Evolutionary conservation across 1,139 yeast genomes (phyloP).

Genomic region (Debaryomycetaceae sp.): DNA sequence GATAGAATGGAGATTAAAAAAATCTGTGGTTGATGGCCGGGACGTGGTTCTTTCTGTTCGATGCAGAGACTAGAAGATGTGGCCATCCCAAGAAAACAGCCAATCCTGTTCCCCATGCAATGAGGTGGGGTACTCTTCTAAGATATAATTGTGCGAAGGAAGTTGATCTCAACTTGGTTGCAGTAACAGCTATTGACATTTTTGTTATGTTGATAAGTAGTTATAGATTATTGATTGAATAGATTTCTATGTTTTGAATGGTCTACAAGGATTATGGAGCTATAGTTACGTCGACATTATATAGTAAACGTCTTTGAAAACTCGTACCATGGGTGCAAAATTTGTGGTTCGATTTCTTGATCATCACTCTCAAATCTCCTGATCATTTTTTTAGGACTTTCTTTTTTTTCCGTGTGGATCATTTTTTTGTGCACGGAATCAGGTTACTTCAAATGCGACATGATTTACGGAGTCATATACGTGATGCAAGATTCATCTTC

Average conservation of each 20-base stretch:
- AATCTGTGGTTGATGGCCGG: conserved; percentile 21
- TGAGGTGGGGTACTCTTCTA: conserved; percentile 31
- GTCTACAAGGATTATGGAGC: too few species aligned
- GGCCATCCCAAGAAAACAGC: conserved; percentile 38
- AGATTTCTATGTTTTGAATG: background rate
- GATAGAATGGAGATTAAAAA: conserved; percentile 1
- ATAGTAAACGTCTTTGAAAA: background rate
- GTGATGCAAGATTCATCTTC: too few species aligned
- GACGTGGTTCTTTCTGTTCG: conserved; percentile 23
- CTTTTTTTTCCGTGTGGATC: background rate
- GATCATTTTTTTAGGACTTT: background rate
- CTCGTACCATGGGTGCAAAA: conserved; percentile 1
- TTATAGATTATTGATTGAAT: background rate
- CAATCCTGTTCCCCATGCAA: conserved; percentile 32
- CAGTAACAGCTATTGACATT: background rate
- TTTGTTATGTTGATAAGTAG: background rate
- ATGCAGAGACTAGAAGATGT: conserved; percentile 21
- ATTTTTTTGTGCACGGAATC: background rate
- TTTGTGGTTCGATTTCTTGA: conserved; percentile 1
- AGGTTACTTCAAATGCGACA: background rate
- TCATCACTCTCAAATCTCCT: conserved; percentile 1
- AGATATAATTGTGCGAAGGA: conserved; percentile 21
- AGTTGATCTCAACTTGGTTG: conserved; percentile 7
- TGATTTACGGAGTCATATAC: background rate
- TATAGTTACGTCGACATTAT: background rate